Conservation (phyloP, 495 filamentous ascomycete species). For the Chaetomidium leptoderma region DNA sequence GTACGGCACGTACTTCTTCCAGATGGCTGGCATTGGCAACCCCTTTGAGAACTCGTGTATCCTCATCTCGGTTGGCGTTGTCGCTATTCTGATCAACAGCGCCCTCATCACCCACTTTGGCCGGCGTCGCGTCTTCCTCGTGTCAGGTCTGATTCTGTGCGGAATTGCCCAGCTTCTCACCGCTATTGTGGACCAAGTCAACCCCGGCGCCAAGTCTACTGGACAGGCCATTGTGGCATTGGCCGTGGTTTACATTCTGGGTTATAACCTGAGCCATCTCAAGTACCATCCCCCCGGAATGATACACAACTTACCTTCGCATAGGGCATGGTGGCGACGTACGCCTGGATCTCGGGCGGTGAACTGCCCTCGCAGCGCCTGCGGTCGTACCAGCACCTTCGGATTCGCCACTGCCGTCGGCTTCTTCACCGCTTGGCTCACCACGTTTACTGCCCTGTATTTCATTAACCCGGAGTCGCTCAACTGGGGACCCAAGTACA, state of each 20-base stretch:
- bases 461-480: conserved; percentile 57
- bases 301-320: background rate
- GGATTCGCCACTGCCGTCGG: conserved; percentile 52
- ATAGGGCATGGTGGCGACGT: conserved; percentile 45
- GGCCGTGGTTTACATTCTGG: conserved; percentile 53
- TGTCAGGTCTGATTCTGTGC: conserved; percentile 49
- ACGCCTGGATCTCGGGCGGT: conserved; percentile 59
- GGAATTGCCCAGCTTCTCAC: conserved; percentile 52
- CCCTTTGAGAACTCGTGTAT: conserved; percentile 52
- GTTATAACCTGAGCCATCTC: conserved; percentile 41
- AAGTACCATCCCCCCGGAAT: background rate
- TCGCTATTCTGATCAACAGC: conserved; percentile 54
- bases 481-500: conserved; percentile 55
- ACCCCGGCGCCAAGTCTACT: conserved; percentile 43
- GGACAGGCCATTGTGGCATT: conserved; percentile 52
- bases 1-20: conserved; percentile 63
- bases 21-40: conserved; percentile 56
- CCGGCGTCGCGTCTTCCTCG: conserved; percentile 50
- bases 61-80: conserved; percentile 50
- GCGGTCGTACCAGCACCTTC: conserved; percentile 53
- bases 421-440: conserved; percentile 54
- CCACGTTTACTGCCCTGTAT: conserved; percentile 56
- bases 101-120: conserved; percentile 51
- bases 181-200: conserved; percentile 50
- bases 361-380: conserved; percentile 54